Conservation (phyloP, 2,329 filamentous ascomycete species). For the Botrytis fabae region DNA sequence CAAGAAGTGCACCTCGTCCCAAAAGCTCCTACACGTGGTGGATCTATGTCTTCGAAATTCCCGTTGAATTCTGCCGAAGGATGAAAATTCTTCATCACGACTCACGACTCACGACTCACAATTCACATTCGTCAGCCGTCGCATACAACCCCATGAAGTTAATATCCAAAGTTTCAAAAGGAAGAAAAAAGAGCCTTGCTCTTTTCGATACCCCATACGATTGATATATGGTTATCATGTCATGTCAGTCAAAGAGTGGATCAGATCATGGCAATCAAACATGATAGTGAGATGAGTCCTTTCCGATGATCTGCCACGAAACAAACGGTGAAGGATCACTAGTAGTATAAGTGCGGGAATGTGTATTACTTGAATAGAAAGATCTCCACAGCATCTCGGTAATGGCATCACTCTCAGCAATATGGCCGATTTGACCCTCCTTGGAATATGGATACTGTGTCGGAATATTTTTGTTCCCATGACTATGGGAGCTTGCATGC, state of each 20-base stretch:
- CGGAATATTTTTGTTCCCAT: conserved; percentile 10
- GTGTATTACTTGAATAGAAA: background rate
- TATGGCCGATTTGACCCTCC: background rate
- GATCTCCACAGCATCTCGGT: background rate
- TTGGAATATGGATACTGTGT: background rate
- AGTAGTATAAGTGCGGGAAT: background rate
- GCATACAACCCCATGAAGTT: background rate
- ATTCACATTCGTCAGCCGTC: background rate
- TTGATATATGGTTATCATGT: background rate
- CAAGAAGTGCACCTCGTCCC: background rate
- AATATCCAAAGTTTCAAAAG: conserved; percentile 4
- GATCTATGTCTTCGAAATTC: background rate
- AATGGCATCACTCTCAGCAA: background rate
- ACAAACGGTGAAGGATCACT: background rate
- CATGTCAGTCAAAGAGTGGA: conserved; percentile 1
- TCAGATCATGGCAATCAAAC: background rate
- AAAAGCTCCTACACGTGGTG: background rate
- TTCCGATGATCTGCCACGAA: conserved; percentile 8
- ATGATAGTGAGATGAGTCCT: background rate
- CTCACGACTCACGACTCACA: background rate
- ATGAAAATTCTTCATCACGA: background rate
- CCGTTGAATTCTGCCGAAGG: background rate
- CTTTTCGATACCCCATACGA: background rate
- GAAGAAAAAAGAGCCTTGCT: conserved; percentile 2
- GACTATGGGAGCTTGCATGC: background rate